Percentiles rank a stretch among this genome's conserved stretches.
Evolutionary conservation across 2,329 filamentous ascomycete genomes (phyloP).

Genomic region (Thielaviopsis cerberus): DNA sequence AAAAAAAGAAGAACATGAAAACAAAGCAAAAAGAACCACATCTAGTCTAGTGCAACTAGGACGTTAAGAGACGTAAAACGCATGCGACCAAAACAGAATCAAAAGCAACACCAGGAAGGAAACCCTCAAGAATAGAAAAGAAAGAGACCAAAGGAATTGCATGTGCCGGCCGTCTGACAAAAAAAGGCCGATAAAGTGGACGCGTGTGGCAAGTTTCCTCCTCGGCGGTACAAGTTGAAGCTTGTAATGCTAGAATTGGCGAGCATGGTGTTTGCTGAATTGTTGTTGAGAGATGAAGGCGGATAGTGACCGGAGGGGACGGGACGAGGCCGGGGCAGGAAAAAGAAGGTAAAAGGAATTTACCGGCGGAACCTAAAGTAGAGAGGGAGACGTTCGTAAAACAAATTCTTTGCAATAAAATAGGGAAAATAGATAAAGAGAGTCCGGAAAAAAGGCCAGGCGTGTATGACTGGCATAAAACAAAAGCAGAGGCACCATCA

Average conservation of each 20-base stretch:
- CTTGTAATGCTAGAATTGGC: background rate
- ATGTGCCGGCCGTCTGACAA: background rate
- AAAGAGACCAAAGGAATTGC: background rate
- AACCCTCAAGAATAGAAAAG: background rate
- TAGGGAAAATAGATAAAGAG: background rate
- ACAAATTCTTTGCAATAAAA: slow-evolving; percentile 36
- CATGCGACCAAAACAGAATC: background rate
- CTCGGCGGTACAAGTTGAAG: background rate
- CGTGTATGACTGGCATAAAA: background rate
- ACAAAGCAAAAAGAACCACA: slow-evolving; percentile 3
- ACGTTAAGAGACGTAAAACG: slow-evolving; percentile 1
- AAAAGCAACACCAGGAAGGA: background rate
- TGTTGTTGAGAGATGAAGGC: background rate
- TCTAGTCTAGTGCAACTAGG: slow-evolving; percentile 9
- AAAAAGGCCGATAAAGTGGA: background rate
- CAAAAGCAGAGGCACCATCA: slow-evolving; percentile 6
- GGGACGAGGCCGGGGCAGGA: background rate
- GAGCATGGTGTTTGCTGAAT: background rate
- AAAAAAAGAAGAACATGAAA: slow-evolving; percentile 1
- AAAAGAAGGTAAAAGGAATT: slow-evolving; percentile 18
- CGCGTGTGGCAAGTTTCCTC: background rate
- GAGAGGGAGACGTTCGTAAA: slow-evolving; percentile 48
- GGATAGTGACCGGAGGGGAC: background rate
- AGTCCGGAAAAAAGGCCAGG: background rate
- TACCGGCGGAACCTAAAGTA: slow-evolving; percentile 88